phyloP scores from a whole-genome alignment of 148 eudicot species.

The Vaccinium macrocarpon region DNA sequence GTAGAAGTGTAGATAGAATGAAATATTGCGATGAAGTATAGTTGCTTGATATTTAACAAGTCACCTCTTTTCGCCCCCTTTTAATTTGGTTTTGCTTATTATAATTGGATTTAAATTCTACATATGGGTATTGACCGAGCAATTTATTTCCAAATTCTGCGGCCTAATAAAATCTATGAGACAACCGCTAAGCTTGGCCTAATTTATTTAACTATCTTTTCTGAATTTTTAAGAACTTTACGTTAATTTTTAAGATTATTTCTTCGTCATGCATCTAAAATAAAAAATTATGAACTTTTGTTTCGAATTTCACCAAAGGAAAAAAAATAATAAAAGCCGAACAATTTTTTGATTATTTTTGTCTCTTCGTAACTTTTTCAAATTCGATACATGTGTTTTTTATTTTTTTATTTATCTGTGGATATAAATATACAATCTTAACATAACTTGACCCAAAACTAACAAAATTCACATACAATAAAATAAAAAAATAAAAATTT shows the following conservation, averaged over 20 bases:
- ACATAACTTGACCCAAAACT: background rate
- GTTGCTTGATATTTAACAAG: background rate
- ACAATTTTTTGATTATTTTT: background rate
- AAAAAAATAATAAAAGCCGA: background rate
- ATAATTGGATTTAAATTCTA: background rate
- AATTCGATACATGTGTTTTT: background rate
- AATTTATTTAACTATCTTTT: background rate
- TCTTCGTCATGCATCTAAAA: background rate
- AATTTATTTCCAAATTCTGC: background rate
- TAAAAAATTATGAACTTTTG: background rate
- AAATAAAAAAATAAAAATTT: too few species aligned
- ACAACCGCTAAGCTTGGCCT: background rate
- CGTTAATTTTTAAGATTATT: background rate
- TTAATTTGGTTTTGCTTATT: background rate
- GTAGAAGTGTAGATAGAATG: slow-evolving; percentile 31
- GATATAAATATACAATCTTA: background rate
- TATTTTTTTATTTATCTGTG: background rate
- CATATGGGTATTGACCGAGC: background rate
- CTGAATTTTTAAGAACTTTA: background rate
- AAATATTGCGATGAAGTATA: background rate
- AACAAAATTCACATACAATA: background rate
- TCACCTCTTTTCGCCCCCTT: background rate
- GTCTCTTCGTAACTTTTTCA: background rate
- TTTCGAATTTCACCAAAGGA: background rate
- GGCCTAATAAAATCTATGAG: background rate